These are phyloP conservation scores for Fusarium sp. DNA, from an alignment of 2,329 filamentous ascomycete genomes.

Conservation along the genomic window DNA sequence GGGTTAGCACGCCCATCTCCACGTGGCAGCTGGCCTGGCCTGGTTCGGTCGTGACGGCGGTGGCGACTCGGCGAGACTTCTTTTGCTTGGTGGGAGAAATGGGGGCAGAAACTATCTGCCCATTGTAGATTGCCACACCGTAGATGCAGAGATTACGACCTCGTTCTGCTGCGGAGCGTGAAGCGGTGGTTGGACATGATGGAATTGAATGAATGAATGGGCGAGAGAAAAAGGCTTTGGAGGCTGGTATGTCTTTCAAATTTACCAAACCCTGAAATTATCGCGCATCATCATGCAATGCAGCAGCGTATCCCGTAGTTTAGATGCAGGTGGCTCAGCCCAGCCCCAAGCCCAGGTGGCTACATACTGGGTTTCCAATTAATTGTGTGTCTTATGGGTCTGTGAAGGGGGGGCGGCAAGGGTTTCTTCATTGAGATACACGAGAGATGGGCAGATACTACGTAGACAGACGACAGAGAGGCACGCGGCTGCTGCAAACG, in stretches of 20 bases:
- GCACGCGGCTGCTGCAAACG: constrained; percentile 1
- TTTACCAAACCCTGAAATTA: background rate
- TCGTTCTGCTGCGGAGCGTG: background rate
- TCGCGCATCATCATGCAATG: constrained; percentile 1
- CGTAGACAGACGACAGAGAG: background rate
- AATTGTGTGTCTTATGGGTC: background rate
- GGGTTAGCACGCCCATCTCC: constrained; percentile 19
- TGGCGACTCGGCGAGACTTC: background rate
- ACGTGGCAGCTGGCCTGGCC: constrained; percentile 34
- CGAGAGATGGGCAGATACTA: background rate
- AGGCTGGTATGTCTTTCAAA: background rate
- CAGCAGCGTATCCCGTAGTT: background rate
- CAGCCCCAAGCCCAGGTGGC: background rate
- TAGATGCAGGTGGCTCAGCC: background rate
- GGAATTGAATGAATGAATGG: background rate
- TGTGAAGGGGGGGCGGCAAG: background rate
- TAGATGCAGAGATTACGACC: background rate
- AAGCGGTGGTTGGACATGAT: background rate
- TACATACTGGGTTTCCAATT: background rate
- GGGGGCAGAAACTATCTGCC: background rate
- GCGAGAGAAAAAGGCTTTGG: background rate
- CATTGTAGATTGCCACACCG: background rate
- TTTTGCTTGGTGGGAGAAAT: background rate
- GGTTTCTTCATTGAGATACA: background rate
- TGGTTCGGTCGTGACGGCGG: background rate